Conservation (phyloP, 768 basidiomycete genomes). For the Xerocomellus chrysenteron region DNA sequence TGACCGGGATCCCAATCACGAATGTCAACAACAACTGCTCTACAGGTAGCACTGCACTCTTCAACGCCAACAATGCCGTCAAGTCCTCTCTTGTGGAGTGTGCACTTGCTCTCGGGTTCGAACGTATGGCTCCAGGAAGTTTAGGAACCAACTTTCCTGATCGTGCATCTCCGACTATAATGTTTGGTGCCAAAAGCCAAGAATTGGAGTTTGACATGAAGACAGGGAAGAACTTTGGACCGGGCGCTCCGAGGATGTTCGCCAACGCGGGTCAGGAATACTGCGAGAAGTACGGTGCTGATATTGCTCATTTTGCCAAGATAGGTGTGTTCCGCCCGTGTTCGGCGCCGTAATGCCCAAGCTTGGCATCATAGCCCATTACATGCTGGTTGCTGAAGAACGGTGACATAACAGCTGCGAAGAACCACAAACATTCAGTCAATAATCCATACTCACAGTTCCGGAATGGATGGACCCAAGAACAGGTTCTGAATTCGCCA, state of each 20-base stretch:
- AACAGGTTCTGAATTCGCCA: slow-evolving; percentile 63
- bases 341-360: not conserved
- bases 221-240: slow-evolving; percentile 63
- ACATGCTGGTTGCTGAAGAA: slow-evolving; percentile 1
- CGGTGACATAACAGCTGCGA: slow-evolving; percentile 52
- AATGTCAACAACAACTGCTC: slow-evolving; percentile 91
- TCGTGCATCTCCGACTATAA: slow-evolving; percentile 44
- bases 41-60: slow-evolving; percentile 77
- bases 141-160: slow-evolving; percentile 65
- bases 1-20: slow-evolving; percentile 80
- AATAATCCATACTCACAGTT: slow-evolving; percentile 90
- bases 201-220: slow-evolving; percentile 48
- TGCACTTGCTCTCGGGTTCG: slow-evolving; percentile 81
- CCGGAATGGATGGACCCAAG: slow-evolving; percentile 70
- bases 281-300: slow-evolving; percentile 69
- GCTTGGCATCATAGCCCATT: not conserved
- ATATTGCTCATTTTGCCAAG: slow-evolving; percentile 64
- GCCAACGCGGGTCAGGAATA: slow-evolving; percentile 74
- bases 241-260: slow-evolving; percentile 71
- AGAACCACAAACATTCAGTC: slow-evolving; percentile 80
- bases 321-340: slow-evolving; percentile 52
- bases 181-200: slow-evolving; percentile 43
- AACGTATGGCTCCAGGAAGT: slow-evolving; percentile 78
- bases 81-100: slow-evolving; percentile 72
- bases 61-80: slow-evolving; percentile 67